Evolutionary conservation across 495 filamentous ascomycete genomes (phyloP), one percentile per base, ranked within the genome.

Genomic region (Aspergillus leporis): DNA sequence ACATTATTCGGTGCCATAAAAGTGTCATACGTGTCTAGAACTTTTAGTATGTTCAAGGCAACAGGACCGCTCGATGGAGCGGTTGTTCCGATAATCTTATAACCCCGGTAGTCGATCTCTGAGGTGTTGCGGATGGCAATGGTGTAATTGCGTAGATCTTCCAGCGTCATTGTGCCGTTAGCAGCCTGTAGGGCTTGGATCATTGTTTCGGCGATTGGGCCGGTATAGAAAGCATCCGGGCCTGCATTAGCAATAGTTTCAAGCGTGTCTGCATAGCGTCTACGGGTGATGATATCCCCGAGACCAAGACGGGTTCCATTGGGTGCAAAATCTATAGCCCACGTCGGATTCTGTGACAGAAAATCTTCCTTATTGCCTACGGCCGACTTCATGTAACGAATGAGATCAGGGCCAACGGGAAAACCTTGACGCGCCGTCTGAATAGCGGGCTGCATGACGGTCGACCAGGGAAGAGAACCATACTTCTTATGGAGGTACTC

Each of bases 321-420:
- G 0, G 93, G 93, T 14, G 92, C 92, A 70, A 96, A 97, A 61
- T 97, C 93, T 21, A 89, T 66, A 4, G 92, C 90, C 87, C 90
- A 97, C 0, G 82, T 80, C 0, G 90, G 89, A 56, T 96, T 82
- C 0, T 86, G 77, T 0, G 83, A 77, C 0, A 96, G 71, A 61
- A 96, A 95, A 55, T 90, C 78, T 32, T 73, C 67, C 4, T 65
- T 66, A 48, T 61, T 59, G 4, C 61, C 66, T 3, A 74, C 68
- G 3, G 76, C 76, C 14, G 65, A 65, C 7, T 74, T 65, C 85
- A 93, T 92, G 60, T 92, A 89, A 18, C 75, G 75, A 18, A 92
- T 82, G 40, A 89, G 68, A 64, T 95, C 92, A 61, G 82, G 72
- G 14, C 81, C 86, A 31, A 90, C 85, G 7, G 66, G 73, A 70